Base-by-base conservation (phyloP, 2,329 filamentous ascomycete genomes). In the Sporothrix phasma region DNA sequence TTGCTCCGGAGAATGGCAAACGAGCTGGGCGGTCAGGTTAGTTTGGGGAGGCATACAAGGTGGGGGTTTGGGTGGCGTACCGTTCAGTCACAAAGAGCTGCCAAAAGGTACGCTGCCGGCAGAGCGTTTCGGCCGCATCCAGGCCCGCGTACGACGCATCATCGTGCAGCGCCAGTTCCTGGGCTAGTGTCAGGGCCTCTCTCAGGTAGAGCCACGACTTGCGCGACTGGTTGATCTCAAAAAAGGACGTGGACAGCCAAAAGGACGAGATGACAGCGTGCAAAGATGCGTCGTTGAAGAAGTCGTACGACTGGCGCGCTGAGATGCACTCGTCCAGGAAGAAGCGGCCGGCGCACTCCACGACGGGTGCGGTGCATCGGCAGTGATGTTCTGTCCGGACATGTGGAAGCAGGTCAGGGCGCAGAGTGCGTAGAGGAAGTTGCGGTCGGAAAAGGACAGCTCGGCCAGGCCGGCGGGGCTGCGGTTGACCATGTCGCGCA, bases 1-100 rank as follows among this genome's bases (percentile, higher is more conserved):
- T 84, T 84, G 69, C 86, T 85, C 54, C 84, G 80, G 64, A 87
- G 78, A 34, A 88, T 80, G 3, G 84, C 85, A 69, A 85, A 86
- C 5, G 83, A 84, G 67, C 86, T 87, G 31, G 1, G 15, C 8
- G 5, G 26, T 26, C 1, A 31, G 13, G 22, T 61, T 51, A 61
- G 59, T 39, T 51, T 37, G 6, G 1, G 10, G 5, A 13, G 8
- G 6, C 6, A 45, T 37, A 34, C 45, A 39, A 43, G 19, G 13
- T 56, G 43, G 37, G 19, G 54, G 11, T 17, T 49, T 2, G 24
- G 4, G 24, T 13, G 53, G n/a, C 29, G 1, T 73, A 83, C 81
- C 81, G 79, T 73, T 87, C 84, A 0, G 83, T 83, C 37, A 86
- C 79, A 69, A 86, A 85, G 10, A 87, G 74, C 46, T 85, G 76